Evolutionary conservation across 169 alveolate species (phyloP), one percentile per base, ranked within the genome.

Genomic region (Plasmodium berghei): DNA sequence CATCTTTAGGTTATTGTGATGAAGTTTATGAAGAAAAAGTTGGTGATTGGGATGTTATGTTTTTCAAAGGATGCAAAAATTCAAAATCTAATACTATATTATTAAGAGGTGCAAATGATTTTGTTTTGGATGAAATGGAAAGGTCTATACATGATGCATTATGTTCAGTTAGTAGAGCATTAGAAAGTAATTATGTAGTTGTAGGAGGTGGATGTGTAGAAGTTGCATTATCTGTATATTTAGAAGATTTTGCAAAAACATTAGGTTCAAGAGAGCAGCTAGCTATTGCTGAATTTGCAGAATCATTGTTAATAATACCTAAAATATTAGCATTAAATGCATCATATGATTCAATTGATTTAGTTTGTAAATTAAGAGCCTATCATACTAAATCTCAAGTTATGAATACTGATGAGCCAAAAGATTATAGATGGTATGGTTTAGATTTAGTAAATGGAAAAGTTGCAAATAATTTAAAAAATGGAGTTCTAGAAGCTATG

Each of bases 201-300:
- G 96, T 99, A 5, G 99, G 99, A 24, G 99, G 99, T 16, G 99
- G 99, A 5, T 98, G 99, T 34, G 99, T 98, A 24, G 99, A 99
- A 92, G 97, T 98, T 12, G 98, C 99, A n/a, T 91, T 99, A 24
- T 97, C 99, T 87, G 94, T 98, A 14, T 96, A 98, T 86, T 92
- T 99, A 49, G 99, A 99, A 80, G 98, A 98, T 70, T 97, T 87
- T 91, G 99, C 99, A 0, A 96, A 99, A 72, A 98, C 99, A 24
- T 95, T 98, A 64, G 99, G 99, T 49, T 95, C 99, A 54, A 96
- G 99, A 80, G 99, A 98, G 93, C 99, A 98, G 93, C 93, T 98
- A 89, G 99, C 99, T 52, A 97, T 98, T 48, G 99, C 99, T 28
- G 99, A 98, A 91, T 98, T 97, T 93, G 99, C 99, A 1, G 99